A percentile compares a stretch with the other conserved stretches of the same genome.
phyloP scores from a whole-genome alignment of 2,329 filamentous ascomycete species.

The Trematosphaeria pertusa region DNA sequence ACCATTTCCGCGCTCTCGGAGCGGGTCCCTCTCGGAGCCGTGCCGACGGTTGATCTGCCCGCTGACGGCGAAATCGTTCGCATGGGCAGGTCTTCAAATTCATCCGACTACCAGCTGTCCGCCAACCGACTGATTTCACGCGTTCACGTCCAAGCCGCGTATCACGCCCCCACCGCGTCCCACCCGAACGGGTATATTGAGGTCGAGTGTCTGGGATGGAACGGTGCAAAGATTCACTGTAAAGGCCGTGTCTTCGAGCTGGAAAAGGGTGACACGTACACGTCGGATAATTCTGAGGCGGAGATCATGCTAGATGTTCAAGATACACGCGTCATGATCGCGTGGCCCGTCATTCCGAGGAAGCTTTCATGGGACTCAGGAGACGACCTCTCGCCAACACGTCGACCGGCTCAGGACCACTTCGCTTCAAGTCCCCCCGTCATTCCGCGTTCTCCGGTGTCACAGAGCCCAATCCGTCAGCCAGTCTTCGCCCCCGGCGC shows the following conservation, averaged over 20 bases:
- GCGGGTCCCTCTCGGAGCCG: slow-evolving; percentile 80
- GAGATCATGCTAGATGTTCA: slow-evolving; percentile 97
- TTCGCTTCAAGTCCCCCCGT: slow-evolving; percentile 67
- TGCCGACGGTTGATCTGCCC: slow-evolving; percentile 82
- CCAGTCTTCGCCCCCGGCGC: slow-evolving; percentile 49
- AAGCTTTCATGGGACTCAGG: slow-evolving; percentile 55
- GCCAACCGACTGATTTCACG: slow-evolving; percentile 92
- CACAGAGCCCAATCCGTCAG: slow-evolving; percentile 67
- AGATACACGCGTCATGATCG: slow-evolving; percentile 85
- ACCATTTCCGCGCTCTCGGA: slow-evolving; percentile 70
- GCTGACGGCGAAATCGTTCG: slow-evolving; percentile 80
- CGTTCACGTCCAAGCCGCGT: slow-evolving; percentile 88
- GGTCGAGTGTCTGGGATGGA: slow-evolving; percentile 93
- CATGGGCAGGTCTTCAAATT: slow-evolving; percentile 94
- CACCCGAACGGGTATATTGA: slow-evolving; percentile 81
- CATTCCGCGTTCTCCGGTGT: slow-evolving; percentile 77
- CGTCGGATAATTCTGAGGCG: slow-evolving; percentile 82
- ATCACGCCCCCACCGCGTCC: slow-evolving; percentile 71
- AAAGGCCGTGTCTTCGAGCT: slow-evolving; percentile 87
- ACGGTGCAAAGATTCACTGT: slow-evolving; percentile 91
- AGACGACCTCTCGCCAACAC: slow-evolving; percentile 64
- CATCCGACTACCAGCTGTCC: slow-evolving; percentile 93
- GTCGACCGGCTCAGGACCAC: slow-evolving; percentile 48
- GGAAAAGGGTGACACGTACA: slow-evolving; percentile 86
- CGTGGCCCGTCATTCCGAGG: slow-evolving; percentile 78